Base-by-base conservation (phyloP, 2,329 filamentous ascomycete genomes). In the Penicillium sp. region DNA sequence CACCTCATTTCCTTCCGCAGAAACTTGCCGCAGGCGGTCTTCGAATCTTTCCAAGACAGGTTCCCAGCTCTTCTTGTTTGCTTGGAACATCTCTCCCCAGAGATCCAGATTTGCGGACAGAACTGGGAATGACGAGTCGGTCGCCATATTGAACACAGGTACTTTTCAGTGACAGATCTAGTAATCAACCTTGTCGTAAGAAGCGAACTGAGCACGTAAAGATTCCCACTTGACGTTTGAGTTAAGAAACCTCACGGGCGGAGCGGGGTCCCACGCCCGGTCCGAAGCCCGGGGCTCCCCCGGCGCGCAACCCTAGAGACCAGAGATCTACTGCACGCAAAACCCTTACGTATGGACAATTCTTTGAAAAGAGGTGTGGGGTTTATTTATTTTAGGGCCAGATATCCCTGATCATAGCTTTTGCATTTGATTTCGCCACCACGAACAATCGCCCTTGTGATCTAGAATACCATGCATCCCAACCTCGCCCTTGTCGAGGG, bases 41-140 rank as follows among this genome's bases (percentile, higher is more conserved):
- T 70, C 65, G 21, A 68, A 72, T 29, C 58, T 58, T 3, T 66
- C 56, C 12, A 74, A 47, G 1, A 74, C 70, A 0, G 70, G 68
- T 0, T 67, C 67, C 64, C 65, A 68, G 26, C 45, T 53, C 12
- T 61, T 42, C 24, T 36, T 51, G 49, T 64, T 63, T 13, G 59
- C 53, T 39, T 47, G 57, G 34, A 57, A 67, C 6, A 50, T 52
- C 28, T 56, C 36, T 2, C 58, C 54, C 8, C 56, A 53, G 28
- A 68, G 53, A 33, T 67, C 57, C 1, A 67, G 45, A 7, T 59
- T 56, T 2, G 57, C 56, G 16, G 24, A 42, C 4, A 48, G 16
- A 6, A 52, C 49, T 3, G 62, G 62, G 23, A 53, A 64, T 6
- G 47, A 56, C 7, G 58, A 60, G 10, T 48, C 45, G 12, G 53